phyloP scores from a whole-genome alignment of 805 yeast species.

The Metschnikowia vanudenii region DNA sequence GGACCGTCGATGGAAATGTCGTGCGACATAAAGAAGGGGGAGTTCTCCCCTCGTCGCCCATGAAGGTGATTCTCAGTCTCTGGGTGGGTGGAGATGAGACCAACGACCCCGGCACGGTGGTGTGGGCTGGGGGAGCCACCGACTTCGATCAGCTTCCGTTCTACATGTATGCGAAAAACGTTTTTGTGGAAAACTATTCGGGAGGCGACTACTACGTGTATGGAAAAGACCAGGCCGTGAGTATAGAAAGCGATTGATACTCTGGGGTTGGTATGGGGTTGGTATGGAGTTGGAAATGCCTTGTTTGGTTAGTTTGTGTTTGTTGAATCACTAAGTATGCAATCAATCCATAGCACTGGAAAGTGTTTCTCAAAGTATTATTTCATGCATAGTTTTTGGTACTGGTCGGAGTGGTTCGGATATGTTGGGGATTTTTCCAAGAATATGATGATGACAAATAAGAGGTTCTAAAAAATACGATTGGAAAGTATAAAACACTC shows the following conservation, averaged over 20 bases:
- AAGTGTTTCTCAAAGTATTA: too few relatives aligned
- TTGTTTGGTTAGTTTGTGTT: too few relatives aligned
- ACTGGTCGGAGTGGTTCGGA: too few relatives aligned
- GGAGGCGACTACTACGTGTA: conserved; percentile 30
- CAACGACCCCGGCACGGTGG: conserved; percentile 35
- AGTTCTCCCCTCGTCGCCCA: conserved; percentile 34
- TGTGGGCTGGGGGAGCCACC: conserved; percentile 42
- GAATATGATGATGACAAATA: too few relatives aligned
- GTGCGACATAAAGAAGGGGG: conserved; percentile 26
- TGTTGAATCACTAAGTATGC: too few relatives aligned
- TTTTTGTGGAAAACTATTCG: conserved; percentile 28
- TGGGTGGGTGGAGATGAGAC: conserved; percentile 44
- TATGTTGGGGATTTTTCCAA: too few relatives aligned
- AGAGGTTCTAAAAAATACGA: too few relatives aligned
- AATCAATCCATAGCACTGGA: too few relatives aligned
- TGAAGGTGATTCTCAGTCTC: conserved; percentile 34
- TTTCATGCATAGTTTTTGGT: too few relatives aligned
- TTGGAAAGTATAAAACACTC: too few relatives aligned
- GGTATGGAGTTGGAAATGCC: too few relatives aligned
- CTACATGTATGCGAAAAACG: conserved; percentile 28
- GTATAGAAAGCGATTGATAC: background rate
- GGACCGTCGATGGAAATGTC: conserved; percentile 30
- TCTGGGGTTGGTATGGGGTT: too few relatives aligned
- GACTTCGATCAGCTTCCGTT: conserved; percentile 33
- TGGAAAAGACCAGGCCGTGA: conserved; percentile 20